Evolutionary conservation across 108 stramenopile species (phyloP).

Genomic region (Stephanodiscus triporus): DNA sequence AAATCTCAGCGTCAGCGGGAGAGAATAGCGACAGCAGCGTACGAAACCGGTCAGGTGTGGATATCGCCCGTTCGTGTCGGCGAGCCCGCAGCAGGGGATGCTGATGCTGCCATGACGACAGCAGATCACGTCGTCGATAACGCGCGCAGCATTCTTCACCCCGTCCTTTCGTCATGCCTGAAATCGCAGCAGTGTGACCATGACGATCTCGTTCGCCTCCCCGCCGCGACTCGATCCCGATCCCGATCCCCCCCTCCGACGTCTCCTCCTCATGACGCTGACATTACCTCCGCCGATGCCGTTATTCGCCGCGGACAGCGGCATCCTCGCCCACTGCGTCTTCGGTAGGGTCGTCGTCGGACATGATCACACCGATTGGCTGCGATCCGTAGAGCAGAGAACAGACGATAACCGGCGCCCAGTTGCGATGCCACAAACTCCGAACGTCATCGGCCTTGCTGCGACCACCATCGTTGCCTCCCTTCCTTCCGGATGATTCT

Average conservation of each 20-base stretch:
- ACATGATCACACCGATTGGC: slow-evolving; percentile 54
- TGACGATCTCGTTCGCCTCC: no score
- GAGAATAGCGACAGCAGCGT: slow-evolving; percentile 30
- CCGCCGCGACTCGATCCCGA: neutral
- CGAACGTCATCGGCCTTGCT: neutral
- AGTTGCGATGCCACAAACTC: neutral
- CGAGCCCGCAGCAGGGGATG: slow-evolving; percentile 50
- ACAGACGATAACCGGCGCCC: slow-evolving; percentile 25
- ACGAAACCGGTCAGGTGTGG: slow-evolving; percentile 33
- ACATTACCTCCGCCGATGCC: slow-evolving; percentile 30
- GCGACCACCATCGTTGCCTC: neutral
- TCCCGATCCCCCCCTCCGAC: slow-evolving; percentile 49
- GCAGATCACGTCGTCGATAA: neutral
- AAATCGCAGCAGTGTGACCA: no score
- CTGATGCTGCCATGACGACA: no score
- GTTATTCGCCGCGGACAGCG: neutral
- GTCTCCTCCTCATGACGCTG: slow-evolving; percentile 65
- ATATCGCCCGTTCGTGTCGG: slow-evolving; percentile 13
- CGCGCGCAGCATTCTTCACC: neutral
- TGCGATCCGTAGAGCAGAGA: slow-evolving; percentile 73
- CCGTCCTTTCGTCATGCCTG: no score
- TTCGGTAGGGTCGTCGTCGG: neutral
- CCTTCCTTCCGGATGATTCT: no score
- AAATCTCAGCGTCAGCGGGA: slow-evolving; percentile 56
- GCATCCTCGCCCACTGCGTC: neutral